A percentile compares a stretch with the other conserved stretches of the same genome.
Conservation (phyloP, 75 land plant genomes). For the Pinus albicaulis region DNA sequence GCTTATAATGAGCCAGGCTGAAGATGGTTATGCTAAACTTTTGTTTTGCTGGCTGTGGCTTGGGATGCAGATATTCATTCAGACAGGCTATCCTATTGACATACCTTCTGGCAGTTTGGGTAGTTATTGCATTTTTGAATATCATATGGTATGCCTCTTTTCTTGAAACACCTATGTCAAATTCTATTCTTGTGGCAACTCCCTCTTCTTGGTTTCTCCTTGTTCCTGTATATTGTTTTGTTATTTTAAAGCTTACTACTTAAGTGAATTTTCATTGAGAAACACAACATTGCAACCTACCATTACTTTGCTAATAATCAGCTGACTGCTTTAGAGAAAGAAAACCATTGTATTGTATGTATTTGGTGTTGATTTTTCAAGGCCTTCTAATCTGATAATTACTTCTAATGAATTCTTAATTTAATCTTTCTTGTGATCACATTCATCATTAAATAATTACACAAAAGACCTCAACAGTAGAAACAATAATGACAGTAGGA, state of each 20-base stretch:
- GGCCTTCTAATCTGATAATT: no score
- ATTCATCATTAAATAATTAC: no score
- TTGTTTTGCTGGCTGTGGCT: constrained; percentile 7
- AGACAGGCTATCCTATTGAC: constrained; percentile 99
- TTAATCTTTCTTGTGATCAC: no score
- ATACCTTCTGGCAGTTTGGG: constrained; percentile 97
- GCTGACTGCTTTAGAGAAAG: background rate
- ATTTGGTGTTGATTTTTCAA: background rate
- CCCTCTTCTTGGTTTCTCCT: background rate
- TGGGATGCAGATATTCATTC: constrained; percentile 89
- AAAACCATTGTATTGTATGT: background rate
- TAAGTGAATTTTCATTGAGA: background rate
- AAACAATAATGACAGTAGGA: no score
- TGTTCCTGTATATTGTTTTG: background rate
- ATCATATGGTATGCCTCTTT: constrained; percentile 84
- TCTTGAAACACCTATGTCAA: background rate
- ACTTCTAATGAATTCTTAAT: no score
- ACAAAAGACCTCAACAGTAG: no score
- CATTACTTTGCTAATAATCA: background rate
- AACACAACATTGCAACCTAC: background rate
- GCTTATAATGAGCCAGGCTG: no score
- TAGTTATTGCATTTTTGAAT: constrained; percentile 98
- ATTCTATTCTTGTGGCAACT: background rate
- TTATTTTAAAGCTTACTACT: background rate
- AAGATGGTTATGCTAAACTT: no score